Evolutionary conservation across 306 rosid species (phyloP).

Genomic region (Neltuma alba): DNA sequence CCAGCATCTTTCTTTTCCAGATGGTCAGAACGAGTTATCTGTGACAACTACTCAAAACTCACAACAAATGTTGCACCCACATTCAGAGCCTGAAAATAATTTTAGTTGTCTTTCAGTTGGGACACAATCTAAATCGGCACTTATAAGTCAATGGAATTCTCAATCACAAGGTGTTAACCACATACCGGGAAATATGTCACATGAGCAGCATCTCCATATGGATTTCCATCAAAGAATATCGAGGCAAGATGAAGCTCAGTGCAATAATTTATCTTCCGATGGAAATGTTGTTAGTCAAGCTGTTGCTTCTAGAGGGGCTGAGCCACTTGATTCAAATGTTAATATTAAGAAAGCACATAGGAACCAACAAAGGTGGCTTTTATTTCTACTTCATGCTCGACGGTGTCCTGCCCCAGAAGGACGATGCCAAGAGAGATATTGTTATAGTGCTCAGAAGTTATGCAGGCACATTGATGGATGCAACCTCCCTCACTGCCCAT

Average conservation of each 20-base stretch:
- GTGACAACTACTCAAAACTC: slow-evolving; percentile 65
- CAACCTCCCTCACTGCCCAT: slow-evolving; percentile 43
- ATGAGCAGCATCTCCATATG: slow-evolving; percentile 46
- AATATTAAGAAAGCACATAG: slow-evolving; percentile 42
- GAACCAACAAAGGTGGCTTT: slow-evolving; percentile 93
- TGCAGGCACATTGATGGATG: slow-evolving; percentile 78
- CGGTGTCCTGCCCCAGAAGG: slow-evolving; percentile 82
- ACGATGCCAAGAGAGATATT: slow-evolving; percentile 65
- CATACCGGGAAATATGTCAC: slow-evolving; percentile 35
- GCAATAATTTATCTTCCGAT: slow-evolving; percentile 79
- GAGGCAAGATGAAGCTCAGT: slow-evolving; percentile 76
- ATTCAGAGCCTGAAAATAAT: slow-evolving; percentile 67
- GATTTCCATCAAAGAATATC: slow-evolving; percentile 57
- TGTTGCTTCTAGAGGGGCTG: slow-evolving; percentile 52
- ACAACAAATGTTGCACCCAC: slow-evolving; percentile 61
- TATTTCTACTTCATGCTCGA: slow-evolving; percentile 88
- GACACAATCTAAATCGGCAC: slow-evolving; percentile 55
- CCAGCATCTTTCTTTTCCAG: slow-evolving; percentile 58
- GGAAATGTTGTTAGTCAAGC: slow-evolving; percentile 66
- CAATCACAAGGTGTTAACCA: slow-evolving; percentile 47
- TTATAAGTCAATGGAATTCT: slow-evolving; percentile 44
- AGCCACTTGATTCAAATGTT: slow-evolving; percentile 44
- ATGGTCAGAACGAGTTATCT: slow-evolving; percentile 62
- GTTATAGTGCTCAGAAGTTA: slow-evolving; percentile 67
- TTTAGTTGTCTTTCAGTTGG: slow-evolving; percentile 70